These are phyloP conservation scores for Bassia scoparia DNA, from an alignment of 148 eudicot genomes.

Conservation along the genomic window DNA sequence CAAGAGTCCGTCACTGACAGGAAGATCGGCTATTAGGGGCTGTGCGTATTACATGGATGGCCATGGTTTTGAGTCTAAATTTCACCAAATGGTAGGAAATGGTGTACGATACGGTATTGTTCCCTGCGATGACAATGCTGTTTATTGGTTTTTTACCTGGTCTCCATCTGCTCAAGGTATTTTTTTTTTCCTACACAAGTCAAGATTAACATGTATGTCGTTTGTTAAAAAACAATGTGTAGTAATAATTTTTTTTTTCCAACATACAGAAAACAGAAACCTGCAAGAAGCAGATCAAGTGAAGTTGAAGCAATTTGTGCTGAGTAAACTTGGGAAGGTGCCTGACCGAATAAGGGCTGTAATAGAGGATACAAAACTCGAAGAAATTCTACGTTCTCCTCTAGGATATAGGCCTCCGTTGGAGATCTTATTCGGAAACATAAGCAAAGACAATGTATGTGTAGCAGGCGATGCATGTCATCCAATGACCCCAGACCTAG, in stretches of 20 bases:
- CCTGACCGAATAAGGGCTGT: constrained; percentile 32
- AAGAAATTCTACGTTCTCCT: constrained; percentile 31
- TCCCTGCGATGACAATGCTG: constrained; percentile 39
- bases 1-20: constrained; percentile 35
- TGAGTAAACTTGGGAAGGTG: constrained; percentile 46
- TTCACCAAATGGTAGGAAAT: constrained; percentile 38
- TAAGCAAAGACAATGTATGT: constrained; percentile 56
- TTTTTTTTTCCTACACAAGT: neutral
- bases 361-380: constrained; percentile 30
- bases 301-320: constrained; percentile 49
- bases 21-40: constrained; percentile 46
- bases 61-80: constrained; percentile 48
- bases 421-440: constrained; percentile 39
- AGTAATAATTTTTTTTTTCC: too few species aligned
- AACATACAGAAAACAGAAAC: constrained; percentile 18
- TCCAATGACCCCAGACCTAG: constrained; percentile 65
- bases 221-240: too few species aligned
- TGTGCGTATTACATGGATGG: constrained; percentile 31
- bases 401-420: constrained; percentile 43
- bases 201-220: neutral
- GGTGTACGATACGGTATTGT: constrained; percentile 45
- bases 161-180: constrained; percentile 43
- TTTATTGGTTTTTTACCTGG: constrained; percentile 57
- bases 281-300: constrained; percentile 36
- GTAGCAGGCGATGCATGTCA: constrained; percentile 60